Base-by-base conservation (phyloP, 2,329 filamentous ascomycete genomes). In the Neonectria punicea region DNA sequence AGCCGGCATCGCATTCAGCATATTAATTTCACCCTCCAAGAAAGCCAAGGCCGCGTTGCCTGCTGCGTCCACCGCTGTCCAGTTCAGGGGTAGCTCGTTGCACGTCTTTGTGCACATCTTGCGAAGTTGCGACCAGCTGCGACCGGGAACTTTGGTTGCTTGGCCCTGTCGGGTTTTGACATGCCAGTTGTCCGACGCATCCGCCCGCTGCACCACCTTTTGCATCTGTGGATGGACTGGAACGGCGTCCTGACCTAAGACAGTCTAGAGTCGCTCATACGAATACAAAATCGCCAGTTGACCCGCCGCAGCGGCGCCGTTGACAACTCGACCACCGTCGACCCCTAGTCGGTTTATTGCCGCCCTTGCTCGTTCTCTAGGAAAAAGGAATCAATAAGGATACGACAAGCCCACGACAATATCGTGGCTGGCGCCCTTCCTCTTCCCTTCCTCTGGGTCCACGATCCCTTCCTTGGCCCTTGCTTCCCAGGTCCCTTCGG, bases 131-230 rank as follows among this genome's bases (percentile, higher is more conserved):
- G 53, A 65, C 67, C 64, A 69, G 63, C 62, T 63, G 56, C 57
- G 57, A 61, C 57, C 64, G 51, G 66, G 63, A 57, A 66, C 53
- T 54, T 47, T 61, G 63, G 54, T 44, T 68, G 59, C 66, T 69
- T 73, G 69, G 64, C 70, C 64, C 47, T 47, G 63, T 66, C 64
- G 61, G 68, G 60, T 65, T 62, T 20, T 70, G 70, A 70, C 68
- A 71, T 73, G 70, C 71, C 67, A 73, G 70, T 67, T 67, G 67
- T 66, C 72, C 72, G 72, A 74, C 71, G 61, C 72, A 67, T 74
- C 71, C 71, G 71, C 65, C 65, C 54, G 53, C 63, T 71, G 68
- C 70, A 73, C 71, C 67, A 73, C 58, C 58, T 71, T 65, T 73
- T 61, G 58, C 62, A 72, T 61, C 65, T 65, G 71, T 73, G 67